Evolutionary conservation across 2,329 filamentous ascomycete species (phyloP).

Genomic region (Claviceps sp.): DNA sequence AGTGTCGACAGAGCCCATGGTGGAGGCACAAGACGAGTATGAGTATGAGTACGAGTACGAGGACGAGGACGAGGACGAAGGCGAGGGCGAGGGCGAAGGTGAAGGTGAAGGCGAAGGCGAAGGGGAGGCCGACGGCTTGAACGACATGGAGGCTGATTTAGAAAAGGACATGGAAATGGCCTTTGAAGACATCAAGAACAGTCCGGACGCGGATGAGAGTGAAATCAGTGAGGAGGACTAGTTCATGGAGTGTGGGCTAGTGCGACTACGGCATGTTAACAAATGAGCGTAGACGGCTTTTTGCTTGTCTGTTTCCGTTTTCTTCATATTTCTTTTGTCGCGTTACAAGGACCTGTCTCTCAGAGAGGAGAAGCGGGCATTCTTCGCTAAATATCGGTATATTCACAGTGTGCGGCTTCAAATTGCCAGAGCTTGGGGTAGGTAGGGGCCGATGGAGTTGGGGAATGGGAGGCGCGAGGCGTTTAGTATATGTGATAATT

Average conservation of each 20-base stretch:
- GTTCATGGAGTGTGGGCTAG: not conserved
- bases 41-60: not conserved
- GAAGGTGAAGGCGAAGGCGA: no score
- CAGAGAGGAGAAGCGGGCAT: no score
- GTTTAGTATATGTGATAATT: no score
- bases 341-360: no score
- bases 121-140: conserved; percentile 1
- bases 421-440: no score
- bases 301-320: not conserved
- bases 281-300: not conserved
- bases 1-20: conserved; percentile 13
- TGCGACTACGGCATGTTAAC: not conserved
- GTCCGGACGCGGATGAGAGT: conserved; percentile 38
- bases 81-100: conserved; percentile 7
- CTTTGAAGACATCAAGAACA: conserved; percentile 40
- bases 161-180: conserved; percentile 41
- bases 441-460: no score
- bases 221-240: conserved; percentile 55
- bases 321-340: no score
- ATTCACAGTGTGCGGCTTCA: no score
- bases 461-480: no score
- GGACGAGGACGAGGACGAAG: conserved; percentile 16
- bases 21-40: conserved; percentile 1
- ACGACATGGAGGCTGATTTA: conserved; percentile 23
- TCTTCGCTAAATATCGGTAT: no score